Conservation (phyloP, 1,284 basidiomycete genomes). For the Inonotus hispidus region DNA sequence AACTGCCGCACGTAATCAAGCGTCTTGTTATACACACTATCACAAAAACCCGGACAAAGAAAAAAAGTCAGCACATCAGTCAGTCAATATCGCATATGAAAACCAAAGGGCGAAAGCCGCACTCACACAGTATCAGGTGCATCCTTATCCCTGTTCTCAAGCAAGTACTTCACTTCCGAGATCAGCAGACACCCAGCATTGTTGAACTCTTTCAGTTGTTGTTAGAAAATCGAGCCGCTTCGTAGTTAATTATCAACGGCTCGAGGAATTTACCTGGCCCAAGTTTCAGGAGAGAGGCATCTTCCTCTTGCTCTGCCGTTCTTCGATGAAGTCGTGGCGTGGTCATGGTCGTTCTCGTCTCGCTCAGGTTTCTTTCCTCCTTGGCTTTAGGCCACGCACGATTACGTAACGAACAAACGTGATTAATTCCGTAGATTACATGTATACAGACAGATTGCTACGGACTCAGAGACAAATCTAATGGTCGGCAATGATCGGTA, state of each 20-base stretch:
- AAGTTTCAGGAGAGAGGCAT: constrained; percentile 64
- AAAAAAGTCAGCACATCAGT: too few relatives aligned
- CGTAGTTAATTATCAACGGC: too few relatives aligned
- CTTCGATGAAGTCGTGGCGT: constrained; percentile 44
- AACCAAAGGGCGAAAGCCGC: background rate
- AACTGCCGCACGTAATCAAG: constrained; percentile 89
- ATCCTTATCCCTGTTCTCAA: constrained; percentile 82
- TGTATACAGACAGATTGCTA: too few relatives aligned
- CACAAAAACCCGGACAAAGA: background rate
- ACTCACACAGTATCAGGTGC: constrained; percentile 78
- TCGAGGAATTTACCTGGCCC: constrained; percentile 44
- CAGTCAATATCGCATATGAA: too few relatives aligned
- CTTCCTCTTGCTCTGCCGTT: constrained; percentile 57
- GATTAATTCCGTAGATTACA: background rate
- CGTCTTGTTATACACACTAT: constrained; percentile 88
- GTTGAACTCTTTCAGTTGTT: constrained; percentile 67
- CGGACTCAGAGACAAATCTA: too few relatives aligned
- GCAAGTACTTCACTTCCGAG: constrained; percentile 85
- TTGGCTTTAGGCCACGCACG: background rate
- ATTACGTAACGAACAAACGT: background rate
- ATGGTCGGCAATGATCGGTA: too few relatives aligned
- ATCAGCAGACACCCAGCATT: constrained; percentile 87
- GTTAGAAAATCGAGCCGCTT: background rate
- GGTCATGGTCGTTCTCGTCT: constrained; percentile 28
- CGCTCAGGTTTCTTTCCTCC: background rate